These are phyloP conservation scores for Clausena lansium DNA, from an alignment of 345 rosid genomes.

Conservation along the genomic window DNA sequence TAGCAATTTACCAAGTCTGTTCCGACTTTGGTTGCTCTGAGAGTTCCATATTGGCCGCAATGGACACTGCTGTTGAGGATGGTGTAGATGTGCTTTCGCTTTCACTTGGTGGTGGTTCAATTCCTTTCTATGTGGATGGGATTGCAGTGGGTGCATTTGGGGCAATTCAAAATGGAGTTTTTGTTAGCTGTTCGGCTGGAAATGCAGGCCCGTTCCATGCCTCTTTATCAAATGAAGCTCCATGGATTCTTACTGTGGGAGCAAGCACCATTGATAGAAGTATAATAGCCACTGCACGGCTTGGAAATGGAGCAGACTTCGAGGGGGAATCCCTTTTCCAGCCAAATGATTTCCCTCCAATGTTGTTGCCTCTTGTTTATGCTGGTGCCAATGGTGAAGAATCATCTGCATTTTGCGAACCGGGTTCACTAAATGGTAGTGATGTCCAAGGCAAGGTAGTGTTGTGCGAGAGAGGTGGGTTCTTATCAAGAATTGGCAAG, in stretches of 20 bases:
- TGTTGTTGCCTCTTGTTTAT: constrained; percentile 38
- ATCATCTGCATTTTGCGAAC: constrained; percentile 26
- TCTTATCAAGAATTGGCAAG: constrained; percentile 26
- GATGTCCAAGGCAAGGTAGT: constrained; percentile 44
- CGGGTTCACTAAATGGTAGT: constrained; percentile 23
- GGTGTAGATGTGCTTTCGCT: constrained; percentile 56
- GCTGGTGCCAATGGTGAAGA: constrained; percentile 31
- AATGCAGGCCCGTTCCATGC: constrained; percentile 36
- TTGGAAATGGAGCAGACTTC: constrained; percentile 38
- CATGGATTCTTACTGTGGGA: constrained; percentile 61
- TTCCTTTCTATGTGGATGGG: constrained; percentile 34
- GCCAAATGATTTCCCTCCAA: constrained; percentile 32
- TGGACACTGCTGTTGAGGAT: constrained; percentile 51
- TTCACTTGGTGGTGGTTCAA: constrained; percentile 42
- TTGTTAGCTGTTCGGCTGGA: constrained; percentile 57
- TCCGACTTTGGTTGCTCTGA: constrained; percentile 22
- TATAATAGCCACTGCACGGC: constrained; percentile 36
- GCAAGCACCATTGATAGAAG: constrained; percentile 58
- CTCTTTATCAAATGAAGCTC: constrained; percentile 53
- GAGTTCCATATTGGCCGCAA: constrained; percentile 45
- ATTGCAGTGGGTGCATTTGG: constrained; percentile 44
- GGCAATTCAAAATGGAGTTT: constrained; percentile 45
- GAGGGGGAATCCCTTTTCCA: constrained; percentile 55
- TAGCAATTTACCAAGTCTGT: constrained; percentile 55
- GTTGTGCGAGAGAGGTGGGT: constrained; percentile 43